Percentiles rank a stretch among this genome's conserved stretches.
Conservation (phyloP, 2,329 filamentous ascomycete species). For the Fusarium guadeloupense region DNA sequence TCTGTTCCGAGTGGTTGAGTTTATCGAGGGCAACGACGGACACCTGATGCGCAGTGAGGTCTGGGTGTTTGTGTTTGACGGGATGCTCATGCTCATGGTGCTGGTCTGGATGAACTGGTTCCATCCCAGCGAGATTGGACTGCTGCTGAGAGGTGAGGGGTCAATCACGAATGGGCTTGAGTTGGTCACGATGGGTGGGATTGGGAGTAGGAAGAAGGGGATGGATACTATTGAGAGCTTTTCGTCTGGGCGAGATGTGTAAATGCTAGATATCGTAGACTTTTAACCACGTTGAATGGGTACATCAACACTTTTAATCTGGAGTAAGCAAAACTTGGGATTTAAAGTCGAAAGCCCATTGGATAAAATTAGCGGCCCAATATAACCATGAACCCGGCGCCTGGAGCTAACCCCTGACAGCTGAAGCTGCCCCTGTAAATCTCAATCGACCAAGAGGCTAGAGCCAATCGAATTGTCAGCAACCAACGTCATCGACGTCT, state of each 20-base stretch:
- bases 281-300: too few relatives aligned
- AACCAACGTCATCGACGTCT: slow-evolving; percentile 7
- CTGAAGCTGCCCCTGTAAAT: slow-evolving; percentile 8
- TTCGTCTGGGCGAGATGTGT: slow-evolving; percentile 6
- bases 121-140: slow-evolving; percentile 43
- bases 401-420: neutral
- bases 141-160: slow-evolving; percentile 37
- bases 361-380: too few relatives aligned
- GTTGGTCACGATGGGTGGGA: slow-evolving; percentile 23
- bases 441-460: neutral
- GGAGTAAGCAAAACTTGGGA: too few relatives aligned
- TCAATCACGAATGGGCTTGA: slow-evolving; percentile 38
- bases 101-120: slow-evolving; percentile 45
- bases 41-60: slow-evolving; percentile 48
- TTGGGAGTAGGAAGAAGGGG: slow-evolving; percentile 3
- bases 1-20: slow-evolving; percentile 55
- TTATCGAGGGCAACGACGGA: slow-evolving; percentile 49
- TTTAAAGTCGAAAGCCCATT: too few relatives aligned
- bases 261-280: too few relatives aligned
- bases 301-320: too few relatives aligned
- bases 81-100: slow-evolving; percentile 47
- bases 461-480: slow-evolving; percentile 10
- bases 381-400: too few relatives aligned
- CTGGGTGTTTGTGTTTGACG: slow-evolving; percentile 52
- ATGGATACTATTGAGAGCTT: slow-evolving; percentile 28